These are phyloP conservation scores for Chaetomium sp. DNA, from an alignment of 2,329 filamentous ascomycete species.

Conservation along the genomic window DNA sequence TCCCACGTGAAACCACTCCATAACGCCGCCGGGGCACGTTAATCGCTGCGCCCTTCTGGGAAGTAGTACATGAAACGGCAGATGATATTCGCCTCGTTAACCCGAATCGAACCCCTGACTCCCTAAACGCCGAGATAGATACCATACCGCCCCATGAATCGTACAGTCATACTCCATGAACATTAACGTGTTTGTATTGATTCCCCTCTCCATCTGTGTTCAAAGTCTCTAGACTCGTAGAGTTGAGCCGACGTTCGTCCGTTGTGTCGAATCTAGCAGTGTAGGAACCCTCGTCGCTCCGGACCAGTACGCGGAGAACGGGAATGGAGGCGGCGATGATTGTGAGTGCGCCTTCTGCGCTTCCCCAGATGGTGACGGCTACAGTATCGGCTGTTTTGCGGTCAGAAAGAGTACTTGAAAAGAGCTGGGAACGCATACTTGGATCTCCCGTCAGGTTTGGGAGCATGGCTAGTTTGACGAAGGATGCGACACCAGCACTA, in stretches of 20 bases:
- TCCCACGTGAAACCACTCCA: too few relatives aligned
- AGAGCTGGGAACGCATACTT: neutral
- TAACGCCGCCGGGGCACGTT: too few relatives aligned
- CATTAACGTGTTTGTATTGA: neutral
- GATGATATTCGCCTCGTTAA: neutral
- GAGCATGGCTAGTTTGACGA: conserved; percentile 29
- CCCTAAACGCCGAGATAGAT: neutral
- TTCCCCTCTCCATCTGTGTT: neutral
- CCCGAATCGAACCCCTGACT: neutral
- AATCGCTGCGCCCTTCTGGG: too few relatives aligned
- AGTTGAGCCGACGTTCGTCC: conserved; percentile 12
- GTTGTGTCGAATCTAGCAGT: conserved; percentile 6
- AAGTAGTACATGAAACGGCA: neutral
- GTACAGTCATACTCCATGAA: neutral
- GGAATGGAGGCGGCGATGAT: conserved; percentile 41
- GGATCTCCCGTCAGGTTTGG: conserved; percentile 21
- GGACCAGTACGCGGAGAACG: conserved; percentile 33
- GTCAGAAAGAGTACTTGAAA: neutral
- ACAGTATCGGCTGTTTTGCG: conserved; percentile 19
- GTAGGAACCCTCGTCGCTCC: neutral
- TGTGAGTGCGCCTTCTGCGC: conserved; percentile 37
- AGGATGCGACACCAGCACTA: conserved; percentile 22
- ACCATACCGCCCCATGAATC: neutral
- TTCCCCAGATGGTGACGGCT: conserved; percentile 31
- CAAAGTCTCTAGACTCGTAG: neutral